Base-by-base conservation (phyloP, 768 basidiomycete species). In the Hemileccinum rubropunctum region DNA sequence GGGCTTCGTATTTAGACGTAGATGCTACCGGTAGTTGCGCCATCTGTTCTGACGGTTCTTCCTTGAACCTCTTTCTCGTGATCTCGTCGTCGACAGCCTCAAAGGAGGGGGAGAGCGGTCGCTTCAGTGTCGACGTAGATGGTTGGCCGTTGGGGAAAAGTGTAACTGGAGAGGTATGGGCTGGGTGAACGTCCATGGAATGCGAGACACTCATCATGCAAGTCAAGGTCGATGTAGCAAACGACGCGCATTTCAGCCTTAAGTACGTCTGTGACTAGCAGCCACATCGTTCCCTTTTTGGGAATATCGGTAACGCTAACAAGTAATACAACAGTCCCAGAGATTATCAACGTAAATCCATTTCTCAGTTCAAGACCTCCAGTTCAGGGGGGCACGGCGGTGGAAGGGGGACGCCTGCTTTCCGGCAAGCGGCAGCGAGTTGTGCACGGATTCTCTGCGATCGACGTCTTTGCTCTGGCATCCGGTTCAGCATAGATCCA, bases 11-110 rank as follows among this genome's bases (percentile, higher is more conserved):
- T 53, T 61, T 60, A 23, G 62, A 63, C 26, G 51, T 42, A 1
- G 60, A 62, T 12, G 49, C 45, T 44, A 48, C 54, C 58, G 40
- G 54, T 13, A 17, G 18, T 47, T 55, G 44, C 1, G 46, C 15
- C 42, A 35, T 48, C 32, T 65, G 66, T 42, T 58, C 39, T 38
- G 68, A 40, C n/a, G 55, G 27, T 45, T 71, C 73, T 51, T 81
- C 80, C 64, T 78, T 86, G 60, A 80, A 63, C 63, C 80, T 77
- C 75, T 88, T 88, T 58, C 79, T 74, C 58, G 71, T 78, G 56
- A 69, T 62, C 51, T 78, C 74, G 40, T 62, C 72, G 51, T 74
- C 75, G 32, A 67, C 58, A 44, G 68, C 75, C 52, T 82, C 79
- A 62, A 81, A 83, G 50, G 81, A 78, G 10, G 78, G 69, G 20